Evolutionary conservation across 768 basidiomycete genomes (phyloP), one percentile per base, ranked within the genome.

Genomic region (Tubosaeta brunneosetosa): DNA sequence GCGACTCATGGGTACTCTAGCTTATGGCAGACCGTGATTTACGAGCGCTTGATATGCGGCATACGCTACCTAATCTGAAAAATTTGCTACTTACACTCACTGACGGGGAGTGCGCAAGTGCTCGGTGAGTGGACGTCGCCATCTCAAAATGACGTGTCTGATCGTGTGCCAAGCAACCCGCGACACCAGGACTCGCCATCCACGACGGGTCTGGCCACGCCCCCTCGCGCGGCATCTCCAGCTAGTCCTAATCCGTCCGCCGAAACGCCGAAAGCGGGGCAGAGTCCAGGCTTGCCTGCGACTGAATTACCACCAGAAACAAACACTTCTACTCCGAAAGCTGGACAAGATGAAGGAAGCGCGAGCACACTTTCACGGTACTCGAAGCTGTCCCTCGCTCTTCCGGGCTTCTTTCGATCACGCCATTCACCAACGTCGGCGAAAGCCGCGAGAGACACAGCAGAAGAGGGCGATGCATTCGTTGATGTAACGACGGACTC

Each of bases 61-160:
- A 99, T 66, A 98, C 97, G 4, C 77, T 99, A 27, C 94, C 94
- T 38, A 99, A 99, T 73, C 78, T 99, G 57, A 97, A 97, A 74
- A 94, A 94, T 62, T 76, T 98, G 17, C 68, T 97, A 49, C 79
- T 98, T 29, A 94, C 90, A 11, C 75, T 95, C 58, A 90, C 86
- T 49, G 81, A 84, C 61, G 86, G 85, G 45, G 84, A 84, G 61
- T 75, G 74, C 42, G 70, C 74, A 27, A 71, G 68, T 47, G 59
- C 74, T 32, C 67, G 57, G 85, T 86, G 61, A 66, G 79, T 70
- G 49, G 50, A 43, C 17, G 17, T 10, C 44, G n/a, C 44, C 37
- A 29, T 34, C 16, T 56, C 34, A 36, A 36, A 43, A 37, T 25
- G 40, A 52, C 33, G 32, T 40, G 29, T 56, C 49, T 63, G 53